These are phyloP conservation scores for Trichomonascaceae sp. DNA, from an alignment of 1,139 yeast genomes.

Conservation along the genomic window DNA sequence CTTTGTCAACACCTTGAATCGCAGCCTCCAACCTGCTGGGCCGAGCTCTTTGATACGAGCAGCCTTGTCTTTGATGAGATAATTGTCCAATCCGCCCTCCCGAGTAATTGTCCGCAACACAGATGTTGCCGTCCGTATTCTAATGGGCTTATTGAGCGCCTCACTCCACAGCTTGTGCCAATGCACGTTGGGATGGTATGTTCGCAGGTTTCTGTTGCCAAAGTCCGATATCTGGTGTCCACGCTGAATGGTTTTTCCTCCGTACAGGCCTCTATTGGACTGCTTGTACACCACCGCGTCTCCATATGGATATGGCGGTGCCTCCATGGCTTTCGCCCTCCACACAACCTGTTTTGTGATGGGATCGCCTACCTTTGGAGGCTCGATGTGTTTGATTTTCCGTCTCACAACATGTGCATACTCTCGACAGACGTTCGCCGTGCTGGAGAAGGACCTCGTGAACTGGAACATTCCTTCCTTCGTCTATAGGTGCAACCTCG, in stretches of 20 bases:
- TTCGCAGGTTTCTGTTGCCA: constrained; percentile 59
- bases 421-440: constrained; percentile 7
- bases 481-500: no score
- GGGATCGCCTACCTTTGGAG: constrained; percentile 22
- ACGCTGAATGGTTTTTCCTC: constrained; percentile 70
- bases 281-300: constrained; percentile 68
- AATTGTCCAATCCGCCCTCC: constrained; percentile 90
- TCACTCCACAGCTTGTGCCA: constrained; percentile 76
- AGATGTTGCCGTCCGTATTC: constrained; percentile 58
- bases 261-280: constrained; percentile 77
- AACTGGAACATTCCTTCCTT: not conserved
- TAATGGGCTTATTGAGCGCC: constrained; percentile 42
- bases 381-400: constrained; percentile 16
- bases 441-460: constrained; percentile 10
- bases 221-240: constrained; percentile 74
- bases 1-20: constrained; percentile 48
- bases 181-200: constrained; percentile 73
- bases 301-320: constrained; percentile 77
- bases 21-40: constrained; percentile 78
- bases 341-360: constrained; percentile 14
- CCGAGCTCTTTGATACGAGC: constrained; percentile 90
- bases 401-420: constrained; percentile 24
- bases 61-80: constrained; percentile 71
- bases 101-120: constrained; percentile 76
- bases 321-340: constrained; percentile 12